Evolutionary conservation across 2,329 filamentous ascomycete genomes (phyloP).

Genomic region (Hypoxylon sp.): DNA sequence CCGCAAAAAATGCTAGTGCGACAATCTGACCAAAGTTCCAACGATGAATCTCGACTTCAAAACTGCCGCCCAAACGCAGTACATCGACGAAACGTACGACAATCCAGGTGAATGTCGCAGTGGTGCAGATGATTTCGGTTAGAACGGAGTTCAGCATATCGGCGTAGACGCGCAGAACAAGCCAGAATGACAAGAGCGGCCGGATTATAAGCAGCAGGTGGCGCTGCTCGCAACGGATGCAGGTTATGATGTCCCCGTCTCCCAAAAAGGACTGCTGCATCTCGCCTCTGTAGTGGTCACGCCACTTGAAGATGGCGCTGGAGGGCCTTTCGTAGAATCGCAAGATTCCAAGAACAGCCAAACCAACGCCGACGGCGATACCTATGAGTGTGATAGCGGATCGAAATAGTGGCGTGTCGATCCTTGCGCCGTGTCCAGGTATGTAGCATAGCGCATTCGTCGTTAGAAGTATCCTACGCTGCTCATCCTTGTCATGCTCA

Average conservation of each 20-base stretch:
- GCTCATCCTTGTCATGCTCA: conserved; percentile 34
- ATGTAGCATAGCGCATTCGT: conserved; percentile 48
- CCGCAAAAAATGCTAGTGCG: conserved; percentile 42
- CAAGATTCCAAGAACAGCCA: conserved; percentile 35
- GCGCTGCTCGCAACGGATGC: conserved; percentile 50
- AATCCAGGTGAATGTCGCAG: conserved; percentile 44
- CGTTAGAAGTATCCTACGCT: conserved; percentile 38
- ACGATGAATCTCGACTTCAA: conserved; percentile 22
- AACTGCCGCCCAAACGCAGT: conserved; percentile 33
- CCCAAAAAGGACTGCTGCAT: conserved; percentile 43
- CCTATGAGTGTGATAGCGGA: conserved; percentile 35
- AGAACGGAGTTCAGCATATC: conserved; percentile 47
- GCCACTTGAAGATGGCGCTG: conserved; percentile 46
- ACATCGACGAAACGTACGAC: conserved; percentile 44
- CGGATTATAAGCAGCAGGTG: conserved; percentile 47
- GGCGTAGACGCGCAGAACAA: conserved; percentile 47
- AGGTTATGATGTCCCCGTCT: conserved; percentile 42
- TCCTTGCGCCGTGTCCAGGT: conserved; percentile 33
- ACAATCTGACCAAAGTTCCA: conserved; percentile 46
- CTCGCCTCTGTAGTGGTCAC: conserved; percentile 46
- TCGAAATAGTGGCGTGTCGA: conserved; percentile 37
- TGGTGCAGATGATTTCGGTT: conserved; percentile 42
- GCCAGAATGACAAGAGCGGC: conserved; percentile 48
- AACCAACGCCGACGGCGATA: conserved; percentile 29
- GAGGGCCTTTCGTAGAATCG: conserved; percentile 41